Percentiles rank a stretch among this genome's conserved stretches.
Conservation (phyloP, 2,329 filamentous ascomycete genomes). For the Akanthomyces muscarius region DNA sequence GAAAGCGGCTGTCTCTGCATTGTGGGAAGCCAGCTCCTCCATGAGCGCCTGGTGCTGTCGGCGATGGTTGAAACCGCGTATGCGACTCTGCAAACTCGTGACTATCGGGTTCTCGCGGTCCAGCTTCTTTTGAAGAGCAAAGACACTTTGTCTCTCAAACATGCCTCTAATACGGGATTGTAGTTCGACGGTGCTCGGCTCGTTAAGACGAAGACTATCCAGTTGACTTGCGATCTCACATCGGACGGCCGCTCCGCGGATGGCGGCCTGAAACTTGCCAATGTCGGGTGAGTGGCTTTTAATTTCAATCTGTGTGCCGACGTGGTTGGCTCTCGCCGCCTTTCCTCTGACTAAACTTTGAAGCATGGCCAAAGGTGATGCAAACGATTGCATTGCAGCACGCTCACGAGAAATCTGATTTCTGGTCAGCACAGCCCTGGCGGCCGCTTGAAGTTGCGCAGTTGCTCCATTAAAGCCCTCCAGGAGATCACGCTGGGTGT, state of each 20-base stretch:
- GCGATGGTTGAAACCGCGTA: conserved; percentile 62
- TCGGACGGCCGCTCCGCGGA: conserved; percentile 53
- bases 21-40: conserved; percentile 64
- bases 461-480: conserved; percentile 48
- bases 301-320: conserved; percentile 46
- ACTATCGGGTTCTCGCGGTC: conserved; percentile 54
- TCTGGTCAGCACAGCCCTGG: conserved; percentile 59
- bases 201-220: conserved; percentile 43
- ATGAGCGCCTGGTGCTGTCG: conserved; percentile 59
- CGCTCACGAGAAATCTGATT: conserved; percentile 48
- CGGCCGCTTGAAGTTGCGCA: conserved; percentile 60
- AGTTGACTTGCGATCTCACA: conserved; percentile 46
- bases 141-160: conserved; percentile 50
- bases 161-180: conserved; percentile 61
- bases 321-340: conserved; percentile 42
- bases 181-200: conserved; percentile 45
- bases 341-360: conserved; percentile 44
- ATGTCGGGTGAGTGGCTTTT: conserved; percentile 40
- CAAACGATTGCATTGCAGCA: conserved; percentile 48
- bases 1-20: conserved; percentile 62
- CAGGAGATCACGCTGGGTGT: conserved; percentile 50
- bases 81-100: conserved; percentile 60
- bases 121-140: conserved; percentile 50
- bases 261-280: conserved; percentile 46
- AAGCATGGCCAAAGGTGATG: conserved; percentile 45